Evolutionary conservation across 2,329 filamentous ascomycete genomes (phyloP), one percentile per base, ranked within the genome.

Genomic region (Talaromyces verruculosus): DNA sequence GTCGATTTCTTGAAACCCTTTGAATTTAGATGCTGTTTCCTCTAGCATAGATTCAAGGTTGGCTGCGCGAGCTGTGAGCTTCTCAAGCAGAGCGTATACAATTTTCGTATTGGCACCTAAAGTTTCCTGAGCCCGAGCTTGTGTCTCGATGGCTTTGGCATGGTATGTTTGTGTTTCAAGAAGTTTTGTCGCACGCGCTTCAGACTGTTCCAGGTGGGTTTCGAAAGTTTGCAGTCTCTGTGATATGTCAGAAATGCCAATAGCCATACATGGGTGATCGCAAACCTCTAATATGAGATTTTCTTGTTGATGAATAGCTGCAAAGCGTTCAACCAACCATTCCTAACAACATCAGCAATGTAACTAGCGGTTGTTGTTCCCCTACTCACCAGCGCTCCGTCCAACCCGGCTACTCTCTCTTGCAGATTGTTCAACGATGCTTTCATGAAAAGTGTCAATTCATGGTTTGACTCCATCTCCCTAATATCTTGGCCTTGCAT

Each of bases 191-290:
- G 78, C 75, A 64, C 69, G 77, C 1, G 57, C 25, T 63, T 78
- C 73, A 6, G 79, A 76, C 17, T 72, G 64, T 7, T 74, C 69
- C 35, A 82, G 74, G 1, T 72, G 70, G 2, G 41, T 64, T 37
- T 78, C 74, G 61, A 81, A 75, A 10, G 65, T 64, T 53, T 70
- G 69, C 7, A 82, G 69, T 25, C 73, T 76, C 80, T 82, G 47
- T 15, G 33, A 57, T 17, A 30, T 33, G 57, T 60, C 4, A 60
- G 57, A 45, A 43, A 43, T 19, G 37, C 4, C 6, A 8, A 37
- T n/a, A 47, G 30, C 6, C 0, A 64, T 17, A 13, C 11, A 10
- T 30, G 39, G 8, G 22, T 43, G 6, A 22, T 6, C 17, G 68
- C 70, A 15, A 61, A 76, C 75, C 71, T 80, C 75, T 49, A 73